Evolutionary conservation across 495 filamentous ascomycete genomes (phyloP).

Genomic region (Tetracladium marchalianum): DNA sequence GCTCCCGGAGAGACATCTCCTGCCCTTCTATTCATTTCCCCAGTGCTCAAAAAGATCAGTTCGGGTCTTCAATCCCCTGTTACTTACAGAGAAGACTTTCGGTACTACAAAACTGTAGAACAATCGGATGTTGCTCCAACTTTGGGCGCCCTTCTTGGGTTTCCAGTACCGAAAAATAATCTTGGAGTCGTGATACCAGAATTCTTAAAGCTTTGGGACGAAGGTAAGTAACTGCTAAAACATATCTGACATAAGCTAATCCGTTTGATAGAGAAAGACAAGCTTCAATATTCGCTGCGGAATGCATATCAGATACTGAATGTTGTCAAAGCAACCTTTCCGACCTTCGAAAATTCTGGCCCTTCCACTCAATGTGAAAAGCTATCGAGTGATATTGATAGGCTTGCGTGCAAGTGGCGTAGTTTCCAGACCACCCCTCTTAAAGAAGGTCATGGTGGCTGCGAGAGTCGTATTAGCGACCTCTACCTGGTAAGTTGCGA

Average conservation of each 20-base stretch:
- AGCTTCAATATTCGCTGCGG: slow-evolving; percentile 51
- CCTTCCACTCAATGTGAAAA: slow-evolving; percentile 31
- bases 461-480: too few species aligned
- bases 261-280: slow-evolving; percentile 37
- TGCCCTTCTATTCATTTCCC: slow-evolving; percentile 84
- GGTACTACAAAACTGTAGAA: slow-evolving; percentile 75
- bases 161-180: slow-evolving; percentile 88
- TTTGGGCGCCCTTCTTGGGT: slow-evolving; percentile 74
- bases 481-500: slow-evolving; percentile 9
- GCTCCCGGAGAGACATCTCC: slow-evolving; percentile 87
- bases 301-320: slow-evolving; percentile 74
- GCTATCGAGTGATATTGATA: slow-evolving; percentile 38
- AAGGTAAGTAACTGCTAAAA: slow-evolving; percentile 31
- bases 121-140: slow-evolving; percentile 92
- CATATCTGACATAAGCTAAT: neutral
- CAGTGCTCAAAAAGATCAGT: slow-evolving; percentile 57
- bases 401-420: slow-evolving; percentile 59
- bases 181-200: slow-evolving; percentile 78
- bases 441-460: too few species aligned
- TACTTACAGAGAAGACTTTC: slow-evolving; percentile 47
- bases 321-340: slow-evolving; percentile 60
- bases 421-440: slow-evolving; percentile 1
- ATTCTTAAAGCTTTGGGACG: slow-evolving; percentile 64
- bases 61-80: slow-evolving; percentile 31
- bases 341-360: slow-evolving; percentile 34